Base-by-base conservation (phyloP, 352 stramenopile species). In the Globisporangium recalcitrans region DNA sequence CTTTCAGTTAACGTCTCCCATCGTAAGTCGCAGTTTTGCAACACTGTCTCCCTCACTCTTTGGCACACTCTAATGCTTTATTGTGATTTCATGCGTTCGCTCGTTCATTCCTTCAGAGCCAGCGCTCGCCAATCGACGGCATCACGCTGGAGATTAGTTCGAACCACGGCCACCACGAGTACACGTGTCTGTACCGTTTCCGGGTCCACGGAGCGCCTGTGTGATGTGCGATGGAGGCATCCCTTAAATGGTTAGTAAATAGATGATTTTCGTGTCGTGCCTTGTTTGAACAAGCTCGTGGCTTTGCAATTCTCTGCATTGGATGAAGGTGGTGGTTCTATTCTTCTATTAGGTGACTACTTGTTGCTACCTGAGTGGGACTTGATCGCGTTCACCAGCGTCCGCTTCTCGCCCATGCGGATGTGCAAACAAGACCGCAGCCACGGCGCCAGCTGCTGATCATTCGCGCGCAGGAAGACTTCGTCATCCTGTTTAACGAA, bases 111-210 rank as follows among this genome's bases (percentile, higher is more conserved):
- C 3, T 52, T 2, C 63, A 85, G 76, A 83, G 67, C 44, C 72
- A 83, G 47, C 75, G 69, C 9, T 77, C 74, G 53, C 52, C 69
- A 13, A 71, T 95, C 40, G 80, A 91, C 65, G 85, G 72, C 10
- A 75, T 93, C 44, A 92, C 71, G 27, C 58, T 97, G 21, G 75
- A 93, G 61, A 74, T 97, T 24, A 46, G 68, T 13, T 91, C 84
- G 19, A 97, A 97, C 64, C 73, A 96, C 64, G 89, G 87, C 44
- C 71, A 96, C 57, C 67, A 74, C 4, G 78, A 93, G n/a, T 96
- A 84, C 56, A 97, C 89, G 19, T 97, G 89, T 58, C 70, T 97
- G 8, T 97, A 97, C 74, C 88, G 89, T n/a, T 88, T 96, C 53
- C 71, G 84, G 31, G 85, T 96, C 26, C 83, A 95, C 57, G 88